Evolutionary conservation across 179 eudicot genomes (phyloP).

Genomic region (Actinidia polygama): DNA sequence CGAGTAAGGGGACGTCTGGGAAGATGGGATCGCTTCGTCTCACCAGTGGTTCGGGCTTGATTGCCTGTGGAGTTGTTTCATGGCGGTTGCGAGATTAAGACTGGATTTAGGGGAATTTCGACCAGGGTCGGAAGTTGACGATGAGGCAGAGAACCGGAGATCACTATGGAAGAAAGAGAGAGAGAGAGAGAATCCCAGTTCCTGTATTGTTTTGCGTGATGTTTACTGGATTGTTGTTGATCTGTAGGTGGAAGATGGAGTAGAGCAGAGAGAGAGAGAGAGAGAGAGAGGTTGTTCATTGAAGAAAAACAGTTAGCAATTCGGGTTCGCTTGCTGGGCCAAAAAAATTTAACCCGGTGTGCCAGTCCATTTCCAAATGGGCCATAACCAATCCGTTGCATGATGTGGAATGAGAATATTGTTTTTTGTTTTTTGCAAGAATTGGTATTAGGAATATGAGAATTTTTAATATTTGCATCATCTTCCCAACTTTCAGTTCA

Average conservation of each 20-base stretch:
- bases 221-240: neutral
- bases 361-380: no score
- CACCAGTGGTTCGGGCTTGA: constrained; percentile 26
- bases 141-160: neutral
- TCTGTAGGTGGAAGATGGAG: neutral
- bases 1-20: constrained; percentile 44
- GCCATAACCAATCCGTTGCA: no score
- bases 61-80: constrained; percentile 80
- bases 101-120: neutral
- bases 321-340: no score
- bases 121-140: neutral
- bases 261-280: neutral
- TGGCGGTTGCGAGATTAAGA: constrained; percentile 8
- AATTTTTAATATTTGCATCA: no score
- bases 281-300: neutral
- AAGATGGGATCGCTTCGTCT: constrained; percentile 50
- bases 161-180: neutral
- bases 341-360: no score
- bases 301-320: neutral
- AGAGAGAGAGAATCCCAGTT: neutral
- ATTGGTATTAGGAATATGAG: no score
- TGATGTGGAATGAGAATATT: no score
- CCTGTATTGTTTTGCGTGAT: neutral
- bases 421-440: no score
- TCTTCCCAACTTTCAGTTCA: no score